Base-by-base conservation (phyloP, 768 basidiomycete species). In the Rhodotorula graminis region DNA sequence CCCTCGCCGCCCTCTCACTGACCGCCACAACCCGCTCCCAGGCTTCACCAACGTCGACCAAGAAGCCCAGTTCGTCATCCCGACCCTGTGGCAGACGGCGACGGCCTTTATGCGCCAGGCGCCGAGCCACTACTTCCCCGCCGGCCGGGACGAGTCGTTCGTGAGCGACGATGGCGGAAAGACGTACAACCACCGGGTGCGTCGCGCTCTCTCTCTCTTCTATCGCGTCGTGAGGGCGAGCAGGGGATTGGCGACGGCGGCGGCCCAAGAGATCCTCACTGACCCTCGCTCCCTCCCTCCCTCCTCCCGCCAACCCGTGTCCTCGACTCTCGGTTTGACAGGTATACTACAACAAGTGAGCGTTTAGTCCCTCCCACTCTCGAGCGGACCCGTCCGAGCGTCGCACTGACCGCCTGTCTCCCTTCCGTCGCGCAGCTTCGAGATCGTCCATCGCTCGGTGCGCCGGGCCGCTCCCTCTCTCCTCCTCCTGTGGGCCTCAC, bases 371-470 rank as follows among this genome's bases (percentile, higher is more conserved):
- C n/a, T n/a, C n/a, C n/a, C n/a, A n/a, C n/a, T n/a, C n/a, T n/a
- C n/a, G n/a, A n/a, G n/a, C n/a, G n/a, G n/a, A n/a, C n/a, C n/a
- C n/a, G n/a, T n/a, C n/a, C n/a, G n/a, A n/a, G n/a, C n/a, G n/a
- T n/a, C n/a, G n/a, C n/a, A n/a, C n/a, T n/a, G n/a, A n/a, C n/a
- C n/a, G n/a, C n/a, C n/a, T n/a, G n/a, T n/a, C n/a, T n/a, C n/a
- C n/a, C n/a, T n/a, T n/a, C n/a, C n/a, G n/a, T 2, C 16, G 4
- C 21, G 50, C 49, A 68, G 67, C 63, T 69, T 69, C 49, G 68
- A 69, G 40, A 69, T 69, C 47, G 68, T 64, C 3, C 56, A 69
- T n/a, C 68, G 68, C 27, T 49, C 55, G 2, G 67, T 69, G 14
- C 19, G 61, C 53, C 9, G 14, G n/a, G n/a, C n/a, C n/a, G n/a